Conservation (phyloP, 2,329 filamentous ascomycete species). For the Akanthomyces uredinophilus region DNA sequence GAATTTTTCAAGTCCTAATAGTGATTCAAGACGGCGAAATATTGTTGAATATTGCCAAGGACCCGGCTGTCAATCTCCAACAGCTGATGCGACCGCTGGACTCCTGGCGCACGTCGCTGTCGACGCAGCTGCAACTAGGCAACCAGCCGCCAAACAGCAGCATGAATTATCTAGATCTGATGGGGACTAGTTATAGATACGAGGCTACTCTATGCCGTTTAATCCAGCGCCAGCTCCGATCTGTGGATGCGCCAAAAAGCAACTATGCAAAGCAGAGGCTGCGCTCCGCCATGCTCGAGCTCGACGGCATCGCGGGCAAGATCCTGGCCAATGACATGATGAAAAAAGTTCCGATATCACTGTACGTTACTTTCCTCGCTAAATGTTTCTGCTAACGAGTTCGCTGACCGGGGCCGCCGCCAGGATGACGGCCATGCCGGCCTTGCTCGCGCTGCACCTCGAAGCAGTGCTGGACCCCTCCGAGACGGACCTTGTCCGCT, state of each 20-base stretch:
- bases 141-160: background rate
- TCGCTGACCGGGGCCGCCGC: no score
- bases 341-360: background rate
- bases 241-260: background rate
- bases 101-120: constrained; percentile 4
- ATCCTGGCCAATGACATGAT: constrained; percentile 1
- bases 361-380: background rate
- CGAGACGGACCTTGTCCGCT: constrained; percentile 3
- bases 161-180: background rate
- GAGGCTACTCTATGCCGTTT: constrained; percentile 1
- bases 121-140: background rate
- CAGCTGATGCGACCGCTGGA: background rate
- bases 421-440: constrained; percentile 8
- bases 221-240: background rate
- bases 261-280: background rate
- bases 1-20: background rate
- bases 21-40: background rate
- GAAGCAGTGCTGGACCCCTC: background rate
- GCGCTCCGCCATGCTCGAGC: constrained; percentile 5
- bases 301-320: constrained; percentile 1
- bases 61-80: background rate
- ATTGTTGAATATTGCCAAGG: background rate
- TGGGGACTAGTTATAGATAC: constrained; percentile 7
- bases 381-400: background rate
- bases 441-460: constrained; percentile 6